Conservation (phyloP, 2,329 filamentous ascomycete species). For the Trichoderma aggressivum region DNA sequence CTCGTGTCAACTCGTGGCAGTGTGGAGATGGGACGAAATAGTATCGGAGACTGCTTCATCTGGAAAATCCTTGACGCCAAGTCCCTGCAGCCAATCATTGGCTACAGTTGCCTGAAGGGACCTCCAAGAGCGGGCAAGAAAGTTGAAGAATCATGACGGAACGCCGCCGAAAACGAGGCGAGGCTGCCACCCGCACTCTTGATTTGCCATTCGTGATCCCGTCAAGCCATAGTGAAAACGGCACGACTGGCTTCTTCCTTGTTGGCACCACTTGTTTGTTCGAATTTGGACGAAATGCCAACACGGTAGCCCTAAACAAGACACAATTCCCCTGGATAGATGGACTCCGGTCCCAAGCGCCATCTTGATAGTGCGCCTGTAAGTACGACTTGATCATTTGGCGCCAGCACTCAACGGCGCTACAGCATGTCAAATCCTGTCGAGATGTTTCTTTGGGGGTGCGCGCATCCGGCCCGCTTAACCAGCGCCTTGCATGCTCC, state of each 20-base stretch:
- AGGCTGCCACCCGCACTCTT: neutral
- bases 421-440: neutral
- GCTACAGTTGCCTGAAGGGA: neutral
- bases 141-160: neutral
- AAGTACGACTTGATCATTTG: neutral
- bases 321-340: neutral
- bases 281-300: constrained; percentile 1
- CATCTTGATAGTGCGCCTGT: neutral
- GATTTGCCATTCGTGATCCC: neutral
- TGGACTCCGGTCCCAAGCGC: neutral
- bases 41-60: neutral
- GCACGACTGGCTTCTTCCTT: neutral
- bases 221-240: neutral
- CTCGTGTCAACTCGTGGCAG: neutral
- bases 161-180: neutral
- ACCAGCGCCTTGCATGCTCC: neutral
- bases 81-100: neutral
- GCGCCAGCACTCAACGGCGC: neutral
- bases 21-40: neutral
- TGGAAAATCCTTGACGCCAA: neutral
- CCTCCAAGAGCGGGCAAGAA: neutral
- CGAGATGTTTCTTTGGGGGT: neutral
- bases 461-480: neutral
- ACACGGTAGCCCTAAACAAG: neutral
- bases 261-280: neutral